Conservation (phyloP, 2,329 filamentous ascomycete genomes). For the Fusarium mundagurra region DNA sequence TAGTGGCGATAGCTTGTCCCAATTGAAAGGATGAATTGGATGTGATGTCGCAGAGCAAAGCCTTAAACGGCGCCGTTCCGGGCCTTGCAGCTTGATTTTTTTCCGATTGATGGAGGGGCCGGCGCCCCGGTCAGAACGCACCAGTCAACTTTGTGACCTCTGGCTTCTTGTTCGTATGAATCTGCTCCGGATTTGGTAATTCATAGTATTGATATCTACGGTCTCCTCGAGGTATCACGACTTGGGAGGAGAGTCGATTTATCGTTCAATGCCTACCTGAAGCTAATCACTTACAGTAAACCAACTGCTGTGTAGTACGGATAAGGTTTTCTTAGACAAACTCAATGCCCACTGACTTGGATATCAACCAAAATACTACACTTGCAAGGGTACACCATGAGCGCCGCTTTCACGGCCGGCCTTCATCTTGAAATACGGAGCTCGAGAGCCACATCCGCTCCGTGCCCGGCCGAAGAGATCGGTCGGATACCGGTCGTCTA, state of each 20-base stretch:
- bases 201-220: background rate
- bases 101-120: constrained; percentile 35
- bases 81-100: constrained; percentile 21
- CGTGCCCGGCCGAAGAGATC: constrained; percentile 1
- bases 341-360: background rate
- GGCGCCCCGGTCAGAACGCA: constrained; percentile 17
- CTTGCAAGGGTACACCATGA: background rate
- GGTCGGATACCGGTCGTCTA: background rate
- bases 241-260: background rate
- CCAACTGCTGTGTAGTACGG: background rate
- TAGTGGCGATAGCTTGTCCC: constrained; percentile 27
- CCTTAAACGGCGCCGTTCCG: constrained; percentile 19
- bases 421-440: constrained; percentile 1
- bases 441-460: constrained; percentile 13
- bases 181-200: background rate
- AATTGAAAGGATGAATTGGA: constrained; percentile 15
- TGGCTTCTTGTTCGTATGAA: background rate
- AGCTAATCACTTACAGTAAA: background rate
- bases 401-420: background rate
- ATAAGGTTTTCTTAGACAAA: background rate
- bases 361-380: background rate
- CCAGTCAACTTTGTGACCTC: background rate
- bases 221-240: background rate
- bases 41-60: constrained; percentile 27
- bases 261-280: background rate